Percentiles rank a stretch among this genome's conserved stretches.
Evolutionary conservation across 2,329 filamentous ascomycete species (phyloP).

Genomic region (Beauveria sp.): DNA sequence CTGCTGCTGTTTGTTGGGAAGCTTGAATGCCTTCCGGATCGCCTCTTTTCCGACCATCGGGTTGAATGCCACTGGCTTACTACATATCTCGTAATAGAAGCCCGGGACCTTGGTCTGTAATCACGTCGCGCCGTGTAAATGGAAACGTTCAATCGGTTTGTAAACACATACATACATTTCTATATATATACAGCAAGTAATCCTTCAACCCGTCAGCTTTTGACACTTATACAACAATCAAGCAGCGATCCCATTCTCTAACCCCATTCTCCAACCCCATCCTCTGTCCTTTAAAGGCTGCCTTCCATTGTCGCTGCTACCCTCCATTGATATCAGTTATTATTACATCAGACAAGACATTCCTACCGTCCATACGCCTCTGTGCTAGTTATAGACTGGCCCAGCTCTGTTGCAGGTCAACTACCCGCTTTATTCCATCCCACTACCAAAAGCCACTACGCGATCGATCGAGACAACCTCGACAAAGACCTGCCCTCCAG

Average conservation of each 20-base stretch:
- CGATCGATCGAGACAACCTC: slow-evolving; percentile 8
- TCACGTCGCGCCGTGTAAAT: background rate
- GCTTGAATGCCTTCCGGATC: background rate
- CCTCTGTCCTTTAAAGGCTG: background rate
- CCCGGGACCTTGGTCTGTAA: background rate
- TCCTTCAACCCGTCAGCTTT: background rate
- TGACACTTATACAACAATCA: background rate
- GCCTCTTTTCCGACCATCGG: background rate
- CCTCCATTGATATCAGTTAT: background rate
- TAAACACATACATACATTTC: background rate
- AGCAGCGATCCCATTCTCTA: background rate
- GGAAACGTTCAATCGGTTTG: background rate
- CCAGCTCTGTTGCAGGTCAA: background rate
- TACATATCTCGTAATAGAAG: slow-evolving; percentile 4
- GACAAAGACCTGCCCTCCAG: background rate
- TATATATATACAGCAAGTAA: background rate
- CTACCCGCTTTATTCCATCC: slow-evolving; percentile 6
- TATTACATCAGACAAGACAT: background rate
- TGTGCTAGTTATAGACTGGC: background rate
- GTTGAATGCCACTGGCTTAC: background rate
- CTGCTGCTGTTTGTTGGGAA: background rate
- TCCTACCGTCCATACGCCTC: background rate
- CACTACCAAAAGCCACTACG: background rate
- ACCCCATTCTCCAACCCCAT: background rate
- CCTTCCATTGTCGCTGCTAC: background rate